Evolutionary conservation across 306 rosid genomes (phyloP).

Genomic region (Lupinus albus): DNA sequence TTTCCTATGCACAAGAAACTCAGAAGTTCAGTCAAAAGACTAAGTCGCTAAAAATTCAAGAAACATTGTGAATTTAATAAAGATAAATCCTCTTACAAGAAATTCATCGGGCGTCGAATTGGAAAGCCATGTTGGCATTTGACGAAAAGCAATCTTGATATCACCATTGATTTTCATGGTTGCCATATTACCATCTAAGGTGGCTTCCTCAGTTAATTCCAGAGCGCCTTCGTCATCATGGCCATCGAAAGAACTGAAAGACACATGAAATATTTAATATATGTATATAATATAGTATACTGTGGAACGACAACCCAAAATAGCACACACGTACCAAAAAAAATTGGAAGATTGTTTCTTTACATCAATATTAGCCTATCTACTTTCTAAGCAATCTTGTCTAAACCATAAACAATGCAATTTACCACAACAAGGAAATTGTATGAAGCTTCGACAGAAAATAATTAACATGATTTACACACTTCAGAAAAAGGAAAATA

Average conservation of each 20-base stretch:
- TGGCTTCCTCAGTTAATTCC: constrained; percentile 64
- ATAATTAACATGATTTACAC: constrained; percentile 9
- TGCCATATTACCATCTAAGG: constrained; percentile 57
- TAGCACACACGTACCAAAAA: neutral
- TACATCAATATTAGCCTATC: constrained; percentile 2
- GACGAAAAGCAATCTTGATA: constrained; percentile 52
- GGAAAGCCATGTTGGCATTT: constrained; percentile 92
- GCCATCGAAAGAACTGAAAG: constrained; percentile 82
- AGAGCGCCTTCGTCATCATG: constrained; percentile 69
- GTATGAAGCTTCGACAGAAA: constrained; percentile 26
- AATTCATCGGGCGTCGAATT: constrained; percentile 96
- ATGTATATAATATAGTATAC: constrained; percentile 8
- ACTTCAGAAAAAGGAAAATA: constrained; percentile 31
- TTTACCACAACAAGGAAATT: constrained; percentile 29
- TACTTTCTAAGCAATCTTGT: constrained; percentile 27
- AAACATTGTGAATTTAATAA: constrained; percentile 30
- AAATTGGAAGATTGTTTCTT: constrained; percentile 2
- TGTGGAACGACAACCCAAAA: constrained; percentile 32
- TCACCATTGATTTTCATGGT: constrained; percentile 63
- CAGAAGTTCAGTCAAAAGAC: constrained; percentile 46
- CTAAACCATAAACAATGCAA: constrained; percentile 20
- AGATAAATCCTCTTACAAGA: constrained; percentile 67
- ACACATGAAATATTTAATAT: constrained; percentile 33
- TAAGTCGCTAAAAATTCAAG: constrained; percentile 35
- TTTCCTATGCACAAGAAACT: constrained; percentile 62